Evolutionary conservation across 352 stramenopile species (phyloP), one percentile per base, ranked within the genome.

Genomic region (Phytophthora rubi): DNA sequence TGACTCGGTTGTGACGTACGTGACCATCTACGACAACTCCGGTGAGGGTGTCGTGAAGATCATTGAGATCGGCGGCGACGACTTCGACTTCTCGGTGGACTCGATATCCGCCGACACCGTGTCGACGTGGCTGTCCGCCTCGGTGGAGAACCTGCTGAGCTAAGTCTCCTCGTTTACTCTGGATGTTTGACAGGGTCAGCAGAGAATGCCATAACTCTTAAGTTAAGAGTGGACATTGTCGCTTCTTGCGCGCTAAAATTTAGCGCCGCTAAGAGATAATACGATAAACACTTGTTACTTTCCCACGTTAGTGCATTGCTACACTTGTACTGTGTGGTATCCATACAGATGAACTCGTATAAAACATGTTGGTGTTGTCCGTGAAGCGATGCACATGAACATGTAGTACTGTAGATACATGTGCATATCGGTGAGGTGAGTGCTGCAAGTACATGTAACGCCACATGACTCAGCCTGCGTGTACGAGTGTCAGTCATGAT

Each of bases 1-100:
- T 0, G 68, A 81, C 51, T 62, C 56, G 0, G 58, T 71, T 33
- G 72, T 76, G 26, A 89, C 77, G 21, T 87, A 86, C 63, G 77
- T 87, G 28, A 86, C 75, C n/a, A 86, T 89, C 62, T 62, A 82
- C 37, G 77, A 88, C 64, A 81, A 88, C 66, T 71, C 77, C 3
- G 64, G 66, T 28, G 61, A 71, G 1, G 82, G 82, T 9, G 37
- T 70, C 12, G 68, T 87, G 52, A 87, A 89, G 67, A 76, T 87
- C 49, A 60, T 89, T 23, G 70, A 87, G 53, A 65, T 89, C 18
- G 70, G 71, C 23, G 72, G 65, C 49, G 70, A 80, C 35, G 79
- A 77, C 68, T 89, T 87, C 26, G 73, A 83, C 59, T 85, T 85
- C 39, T 71, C 59, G 1, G 68, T 79, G 8, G 66, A 68, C 18